Base-by-base conservation (phyloP, 2,329 filamentous ascomycete genomes). In the Ascochyta lentis region DNA sequence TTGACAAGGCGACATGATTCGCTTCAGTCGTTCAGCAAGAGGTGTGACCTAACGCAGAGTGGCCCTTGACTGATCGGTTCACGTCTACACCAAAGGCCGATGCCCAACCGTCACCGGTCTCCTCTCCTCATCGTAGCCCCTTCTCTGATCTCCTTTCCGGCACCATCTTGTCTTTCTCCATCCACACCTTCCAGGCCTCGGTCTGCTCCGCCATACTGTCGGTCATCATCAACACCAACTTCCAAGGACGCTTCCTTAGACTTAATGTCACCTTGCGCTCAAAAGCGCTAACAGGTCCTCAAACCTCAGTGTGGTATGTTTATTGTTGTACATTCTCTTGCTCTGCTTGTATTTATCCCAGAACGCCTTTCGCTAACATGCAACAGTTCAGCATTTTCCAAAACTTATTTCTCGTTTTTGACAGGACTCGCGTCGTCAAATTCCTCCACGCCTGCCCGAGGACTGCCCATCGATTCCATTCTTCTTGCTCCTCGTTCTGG, bases 401-500 rank as follows among this genome's bases (percentile, higher is more conserved):
- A 16, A 6, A 31, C 22, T 31, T 12, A 15, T 38, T 3, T 34
- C 42, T 16, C 44, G 39, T 38, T 44, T 37, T 42, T 33, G 24
- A 13, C 42, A 2, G 49, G 47, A 42, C 34, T 49, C 16, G 42
- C 34, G 31, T 50, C 48, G 23, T 43, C 50, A 5, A 45, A 49
- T 4, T 26, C 29, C 19, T 43, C 46, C 44, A 54, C 45, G 26
- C 42, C 49, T 37, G 13, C 26, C 49, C 40, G 54, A 35, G 40
- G 29, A 40, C 27, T 46, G 6, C 33, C 39, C 49, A 55, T 47
- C 8, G 40, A 40, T 51, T 49, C 63, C 53, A 46, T 9, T 49
- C 57, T 64, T 48, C 63, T 45, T 19, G 54, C 41, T 8, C 63
- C 57, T 22, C 63, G 49, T 16, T 47, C 59, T 38, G 37, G 42